phyloP scores from a whole-genome alignment of 805 yeast species.

The Cyberlindnera veronae region DNA sequence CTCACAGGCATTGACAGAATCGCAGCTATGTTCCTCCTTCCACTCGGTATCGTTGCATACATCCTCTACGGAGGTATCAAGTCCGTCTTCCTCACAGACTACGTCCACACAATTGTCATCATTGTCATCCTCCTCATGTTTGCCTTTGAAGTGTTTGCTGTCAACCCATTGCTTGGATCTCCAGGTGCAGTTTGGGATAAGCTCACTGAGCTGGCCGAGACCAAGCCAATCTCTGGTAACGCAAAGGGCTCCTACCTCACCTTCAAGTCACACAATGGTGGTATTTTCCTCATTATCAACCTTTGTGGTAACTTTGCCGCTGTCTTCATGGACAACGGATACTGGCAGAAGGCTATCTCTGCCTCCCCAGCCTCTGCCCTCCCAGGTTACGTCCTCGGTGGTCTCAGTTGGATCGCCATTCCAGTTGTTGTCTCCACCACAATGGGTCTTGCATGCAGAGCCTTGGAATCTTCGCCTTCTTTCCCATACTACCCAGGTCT shows the following conservation, averaged over 20 bases:
- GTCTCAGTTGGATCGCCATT: conserved; percentile 87
- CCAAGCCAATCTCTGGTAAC: conserved; percentile 71
- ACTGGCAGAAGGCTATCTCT: conserved; percentile 87
- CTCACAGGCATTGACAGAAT: conserved; percentile 80
- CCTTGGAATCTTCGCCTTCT: conserved; percentile 60
- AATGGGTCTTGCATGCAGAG: conserved; percentile 81
- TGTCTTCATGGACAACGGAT: conserved; percentile 82
- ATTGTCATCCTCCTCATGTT: conserved; percentile 76
- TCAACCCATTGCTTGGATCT: conserved; percentile 69
- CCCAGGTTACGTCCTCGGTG: conserved; percentile 87
- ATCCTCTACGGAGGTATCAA: conserved; percentile 80
- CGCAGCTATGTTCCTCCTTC: conserved; percentile 80
- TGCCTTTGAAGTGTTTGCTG: conserved; percentile 75
- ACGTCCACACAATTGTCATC: conserved; percentile 76
- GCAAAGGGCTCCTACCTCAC: conserved; percentile 86
- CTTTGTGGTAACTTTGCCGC: conserved; percentile 89
- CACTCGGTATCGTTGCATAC: conserved; percentile 73
- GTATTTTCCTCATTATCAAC: conserved; percentile 85
- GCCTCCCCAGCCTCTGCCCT: conserved; percentile 79
- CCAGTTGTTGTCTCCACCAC: conserved; percentile 82
- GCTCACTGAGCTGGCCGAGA: conserved; percentile 55
- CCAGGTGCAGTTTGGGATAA: conserved; percentile 78
- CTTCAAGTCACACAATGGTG: conserved; percentile 81
- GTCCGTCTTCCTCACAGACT: conserved; percentile 79
- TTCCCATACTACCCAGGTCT: conserved; percentile 83